Percentiles rank a stretch among this genome's conserved stretches.
These are phyloP conservation scores for Phaeosphaeria sp. DNA, from an alignment of 2,329 filamentous ascomycete genomes.

Conservation along the genomic window DNA sequence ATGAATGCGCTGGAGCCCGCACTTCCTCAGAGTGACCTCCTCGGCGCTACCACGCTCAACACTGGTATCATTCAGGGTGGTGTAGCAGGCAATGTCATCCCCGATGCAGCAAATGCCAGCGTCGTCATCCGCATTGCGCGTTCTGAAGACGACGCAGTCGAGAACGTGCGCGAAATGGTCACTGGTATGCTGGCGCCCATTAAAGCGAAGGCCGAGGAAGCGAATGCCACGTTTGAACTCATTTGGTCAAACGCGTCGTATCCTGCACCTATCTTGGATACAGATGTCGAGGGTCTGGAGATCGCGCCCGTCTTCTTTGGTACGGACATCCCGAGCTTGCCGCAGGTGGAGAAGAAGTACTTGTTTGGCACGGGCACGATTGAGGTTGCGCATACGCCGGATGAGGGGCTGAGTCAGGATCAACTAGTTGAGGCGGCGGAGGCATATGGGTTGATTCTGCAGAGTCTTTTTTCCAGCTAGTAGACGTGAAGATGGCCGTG, in stretches of 20 bases:
- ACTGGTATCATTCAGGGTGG: constrained; percentile 80
- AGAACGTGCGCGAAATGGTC: constrained; percentile 23
- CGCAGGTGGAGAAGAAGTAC: constrained; percentile 29
- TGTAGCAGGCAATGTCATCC: constrained; percentile 84
- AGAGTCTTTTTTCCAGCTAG: constrained; percentile 14
- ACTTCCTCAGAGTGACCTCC: constrained; percentile 51
- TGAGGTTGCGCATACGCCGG: constrained; percentile 29
- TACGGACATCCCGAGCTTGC: constrained; percentile 31
- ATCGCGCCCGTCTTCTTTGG: constrained; percentile 32
- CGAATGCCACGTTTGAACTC: constrained; percentile 20
- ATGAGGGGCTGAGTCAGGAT: constrained; percentile 27
- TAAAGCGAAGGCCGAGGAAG: constrained; percentile 15
- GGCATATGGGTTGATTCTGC: constrained; percentile 29
- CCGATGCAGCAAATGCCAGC: constrained; percentile 71
- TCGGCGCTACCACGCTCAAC: constrained; percentile 74
- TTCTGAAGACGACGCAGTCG: constrained; percentile 24
- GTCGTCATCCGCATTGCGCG: constrained; percentile 60
- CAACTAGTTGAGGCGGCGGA: constrained; percentile 30
- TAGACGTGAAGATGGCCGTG: too few relatives aligned
- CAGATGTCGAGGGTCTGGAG: constrained; percentile 29
- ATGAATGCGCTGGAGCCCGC: constrained; percentile 55
- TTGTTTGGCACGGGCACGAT: constrained; percentile 30
- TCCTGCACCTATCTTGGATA: constrained; percentile 25
- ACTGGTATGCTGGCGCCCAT: constrained; percentile 23
- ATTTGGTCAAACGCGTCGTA: constrained; percentile 15